These are phyloP conservation scores for Aureobasidium uvarum DNA, from an alignment of 2,329 filamentous ascomycete genomes.

Conservation along the genomic window DNA sequence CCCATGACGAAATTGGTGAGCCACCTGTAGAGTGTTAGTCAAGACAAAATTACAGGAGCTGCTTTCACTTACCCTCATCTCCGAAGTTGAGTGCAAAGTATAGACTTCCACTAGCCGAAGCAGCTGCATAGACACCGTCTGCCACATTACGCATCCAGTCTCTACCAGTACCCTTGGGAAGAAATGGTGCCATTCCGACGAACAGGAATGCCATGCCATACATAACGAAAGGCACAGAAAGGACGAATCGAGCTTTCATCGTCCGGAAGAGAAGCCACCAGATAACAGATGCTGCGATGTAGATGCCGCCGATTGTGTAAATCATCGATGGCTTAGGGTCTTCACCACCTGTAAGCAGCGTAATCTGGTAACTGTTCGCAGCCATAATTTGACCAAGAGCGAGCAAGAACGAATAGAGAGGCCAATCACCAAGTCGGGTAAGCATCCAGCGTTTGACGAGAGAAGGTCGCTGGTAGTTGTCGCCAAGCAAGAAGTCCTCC, in stretches of 20 bases:
- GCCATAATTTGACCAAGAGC: slow-evolving; percentile 63
- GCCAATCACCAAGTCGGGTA: slow-evolving; percentile 61
- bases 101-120: slow-evolving; percentile 61
- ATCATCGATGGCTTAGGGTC: slow-evolving; percentile 59
- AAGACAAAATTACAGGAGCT: neutral
- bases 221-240: slow-evolving; percentile 61
- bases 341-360: slow-evolving; percentile 62
- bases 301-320: slow-evolving; percentile 61
- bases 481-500: slow-evolving; percentile 58
- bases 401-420: slow-evolving; percentile 60
- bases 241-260: slow-evolving; percentile 46
- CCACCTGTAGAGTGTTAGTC: slow-evolving; percentile 42
- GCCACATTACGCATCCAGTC: slow-evolving; percentile 61
- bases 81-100: slow-evolving; percentile 68
- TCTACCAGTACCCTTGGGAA: slow-evolving; percentile 41
- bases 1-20: slow-evolving; percentile 61
- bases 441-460: slow-evolving; percentile 57
- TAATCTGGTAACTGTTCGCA: slow-evolving; percentile 66
- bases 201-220: slow-evolving; percentile 63
- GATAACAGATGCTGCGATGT: slow-evolving; percentile 56
- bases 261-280: slow-evolving; percentile 64
- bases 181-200: slow-evolving; percentile 59
- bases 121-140: slow-evolving; percentile 60
- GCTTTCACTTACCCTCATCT: slow-evolving; percentile 2
- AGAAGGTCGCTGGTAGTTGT: slow-evolving; percentile 57